Evolutionary conservation across 306 rosid genomes (phyloP).

Genomic region (Parietaria judaica): DNA sequence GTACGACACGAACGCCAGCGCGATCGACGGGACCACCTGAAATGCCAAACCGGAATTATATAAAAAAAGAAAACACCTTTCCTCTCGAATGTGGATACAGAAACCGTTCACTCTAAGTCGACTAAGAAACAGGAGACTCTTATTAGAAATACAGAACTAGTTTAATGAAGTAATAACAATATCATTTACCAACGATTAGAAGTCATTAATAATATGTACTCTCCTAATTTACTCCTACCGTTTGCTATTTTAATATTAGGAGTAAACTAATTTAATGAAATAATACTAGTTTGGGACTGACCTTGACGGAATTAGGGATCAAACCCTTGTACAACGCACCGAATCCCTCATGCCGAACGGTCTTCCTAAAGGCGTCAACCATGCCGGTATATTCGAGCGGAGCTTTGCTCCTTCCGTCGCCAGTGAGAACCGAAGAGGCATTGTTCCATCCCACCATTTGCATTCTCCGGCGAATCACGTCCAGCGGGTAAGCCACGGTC

Average conservation of each 20-base stretch:
- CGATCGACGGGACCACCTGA: conserved; percentile 98
- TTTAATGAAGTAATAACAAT: no score
- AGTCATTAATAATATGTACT: no score
- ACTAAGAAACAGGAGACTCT: background rate
- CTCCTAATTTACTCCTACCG: no score
- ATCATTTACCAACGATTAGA: no score
- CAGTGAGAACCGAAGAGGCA: conserved; percentile 81
- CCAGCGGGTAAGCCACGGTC: conserved; percentile 98
- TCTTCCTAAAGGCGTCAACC: conserved; percentile 94
- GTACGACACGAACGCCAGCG: conserved; percentile 82
- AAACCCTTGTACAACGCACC: conserved; percentile 98
- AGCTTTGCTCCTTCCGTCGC: conserved; percentile 71
- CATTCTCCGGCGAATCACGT: conserved; percentile 97
- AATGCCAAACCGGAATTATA: conserved; percentile 18
- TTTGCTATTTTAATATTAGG: no score
- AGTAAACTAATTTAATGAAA: background rate
- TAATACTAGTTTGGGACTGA: conserved; percentile 14
- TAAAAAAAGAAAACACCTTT: background rate
- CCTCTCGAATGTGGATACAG: background rate
- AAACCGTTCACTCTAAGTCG: background rate
- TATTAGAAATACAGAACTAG: no score
- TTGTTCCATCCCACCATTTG: conserved; percentile 98
- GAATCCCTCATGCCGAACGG: conserved; percentile 87
- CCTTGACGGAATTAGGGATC: conserved; percentile 98
- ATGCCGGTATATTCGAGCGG: conserved; percentile 83